Base-by-base conservation (phyloP, 208 protist genomes). In the Wallacemonas sp. region DNA sequence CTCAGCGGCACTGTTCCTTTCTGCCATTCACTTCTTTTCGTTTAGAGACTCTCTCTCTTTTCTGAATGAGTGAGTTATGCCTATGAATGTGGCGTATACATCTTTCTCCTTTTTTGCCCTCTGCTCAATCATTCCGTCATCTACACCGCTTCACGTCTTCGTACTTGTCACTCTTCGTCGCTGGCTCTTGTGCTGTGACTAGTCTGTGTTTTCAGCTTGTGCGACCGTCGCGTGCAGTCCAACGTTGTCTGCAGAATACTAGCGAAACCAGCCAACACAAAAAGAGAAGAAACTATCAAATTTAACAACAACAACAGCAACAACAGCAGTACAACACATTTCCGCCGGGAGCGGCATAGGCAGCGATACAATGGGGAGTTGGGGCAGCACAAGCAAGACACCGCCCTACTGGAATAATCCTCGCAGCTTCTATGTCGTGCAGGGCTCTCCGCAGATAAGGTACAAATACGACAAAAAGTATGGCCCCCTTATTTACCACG, bases 401-500 rank as follows among this genome's bases (percentile, higher is more conserved):
- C 31, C 2, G 54, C 36, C 42, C n/a, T 8, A 22, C 9, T 39
- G 36, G 9, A 5, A 47, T 27, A 61, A 46, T 15, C 80, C 86
- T 4, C 70, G 66, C 28, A 77, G 68, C 44, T 90, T 81, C 56
- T 93, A 86, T 63, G 66, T 93, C 19, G 78, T 93, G 26, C 68
- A 79, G 15, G 82, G 86, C 51, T 66, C 67, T n/a, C 86, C 82
- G 14, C 30, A 54, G n/a, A 88, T 93, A 21, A 71, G 66, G 1
- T 93, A 74, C 63, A 58, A 39, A 30, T 68, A 76, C 28, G 69
- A 77, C 6, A 66, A 59, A 27, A 27, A 54, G 8, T 55, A 56
- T 27, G 86, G 82, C 15, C 86, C 86, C 12, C 68, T 90, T 17
- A 72, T 93, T 22, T 89, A 86, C 69, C 66, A 89, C 54, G 68